These are phyloP conservation scores for Peronospora belbahrii DNA, from an alignment of 352 stramenopile genomes.

Conservation along the genomic window DNA sequence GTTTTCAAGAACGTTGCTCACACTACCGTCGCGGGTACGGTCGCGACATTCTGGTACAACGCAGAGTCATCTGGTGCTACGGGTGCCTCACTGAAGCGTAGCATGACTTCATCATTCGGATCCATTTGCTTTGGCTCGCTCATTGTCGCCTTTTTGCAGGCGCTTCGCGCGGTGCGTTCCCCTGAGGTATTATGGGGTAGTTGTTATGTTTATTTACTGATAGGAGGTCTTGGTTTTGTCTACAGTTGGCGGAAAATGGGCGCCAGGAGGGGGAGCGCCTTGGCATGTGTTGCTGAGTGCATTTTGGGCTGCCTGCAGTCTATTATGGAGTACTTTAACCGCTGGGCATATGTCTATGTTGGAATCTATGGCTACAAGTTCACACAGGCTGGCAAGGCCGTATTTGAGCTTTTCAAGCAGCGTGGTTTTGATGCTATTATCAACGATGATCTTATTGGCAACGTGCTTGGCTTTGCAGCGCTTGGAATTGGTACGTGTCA, in stretches of 20 bases:
- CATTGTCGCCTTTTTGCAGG: conserved; percentile 90
- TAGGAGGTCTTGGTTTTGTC: background rate
- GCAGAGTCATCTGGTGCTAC: conserved; percentile 81
- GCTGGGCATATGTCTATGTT: conserved; percentile 92
- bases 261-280: conserved; percentile 58
- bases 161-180: conserved; percentile 56
- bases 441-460: conserved; percentile 92
- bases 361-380: conserved; percentile 93
- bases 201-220: background rate
- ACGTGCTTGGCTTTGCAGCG: conserved; percentile 86
- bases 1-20: conserved; percentile 92
- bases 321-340: conserved; percentile 90
- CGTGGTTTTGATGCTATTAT: conserved; percentile 94
- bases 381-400: conserved; percentile 87
- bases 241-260: conserved; percentile 60
- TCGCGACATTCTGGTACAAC: conserved; percentile 94
- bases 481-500: conserved; percentile 66
- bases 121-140: conserved; percentile 94
- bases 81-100: conserved; percentile 70
- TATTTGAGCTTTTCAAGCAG: conserved; percentile 89
- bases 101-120: conserved; percentile 89
- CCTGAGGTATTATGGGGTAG: background rate
- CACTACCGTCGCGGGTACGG: conserved; percentile 87
- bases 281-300: conserved; percentile 78
- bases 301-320: conserved; percentile 76